These are phyloP conservation scores for Nakazawaea ernobii DNA, from an alignment of 805 yeast genomes.

Conservation along the genomic window DNA sequence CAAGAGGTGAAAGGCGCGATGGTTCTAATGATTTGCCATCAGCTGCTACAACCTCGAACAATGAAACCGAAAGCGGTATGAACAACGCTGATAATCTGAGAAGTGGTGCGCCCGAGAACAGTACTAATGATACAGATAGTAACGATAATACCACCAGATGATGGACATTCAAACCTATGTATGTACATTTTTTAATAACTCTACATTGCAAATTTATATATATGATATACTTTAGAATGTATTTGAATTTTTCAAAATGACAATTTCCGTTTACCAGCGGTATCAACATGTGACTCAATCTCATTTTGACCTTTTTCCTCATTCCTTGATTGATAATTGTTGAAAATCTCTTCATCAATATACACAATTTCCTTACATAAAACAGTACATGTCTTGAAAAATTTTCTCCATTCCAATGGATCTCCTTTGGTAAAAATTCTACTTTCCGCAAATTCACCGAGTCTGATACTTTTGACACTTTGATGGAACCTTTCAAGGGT, in stretches of 20 bases:
- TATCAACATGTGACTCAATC: neutral
- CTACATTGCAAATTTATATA: neutral
- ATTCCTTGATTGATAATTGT: neutral
- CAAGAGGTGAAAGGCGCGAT: no score
- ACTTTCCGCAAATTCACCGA: slow-evolving; percentile 38
- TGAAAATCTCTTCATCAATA: slow-evolving; percentile 22
- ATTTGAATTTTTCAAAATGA: neutral
- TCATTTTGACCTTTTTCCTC: neutral
- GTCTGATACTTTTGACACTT: slow-evolving; percentile 32
- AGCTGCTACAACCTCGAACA: neutral
- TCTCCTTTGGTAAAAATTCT: slow-evolving; percentile 56
- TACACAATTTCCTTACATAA: slow-evolving; percentile 54
- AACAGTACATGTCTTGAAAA: slow-evolving; percentile 52
- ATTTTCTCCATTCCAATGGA: slow-evolving; percentile 68
- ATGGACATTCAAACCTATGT: neutral
- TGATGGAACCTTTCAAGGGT: slow-evolving; percentile 41
- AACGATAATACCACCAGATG: neutral
- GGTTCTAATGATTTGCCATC: no score
- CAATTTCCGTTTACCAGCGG: slow-evolving; percentile 1
- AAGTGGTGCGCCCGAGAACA: neutral
- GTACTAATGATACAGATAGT: neutral
- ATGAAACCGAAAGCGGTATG: neutral
- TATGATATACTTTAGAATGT: neutral
- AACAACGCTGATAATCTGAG: neutral
- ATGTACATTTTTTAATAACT: neutral